Evolutionary conservation across 169 alveolate species (phyloP).

Genomic region (Perkinsus marinus): DNA sequence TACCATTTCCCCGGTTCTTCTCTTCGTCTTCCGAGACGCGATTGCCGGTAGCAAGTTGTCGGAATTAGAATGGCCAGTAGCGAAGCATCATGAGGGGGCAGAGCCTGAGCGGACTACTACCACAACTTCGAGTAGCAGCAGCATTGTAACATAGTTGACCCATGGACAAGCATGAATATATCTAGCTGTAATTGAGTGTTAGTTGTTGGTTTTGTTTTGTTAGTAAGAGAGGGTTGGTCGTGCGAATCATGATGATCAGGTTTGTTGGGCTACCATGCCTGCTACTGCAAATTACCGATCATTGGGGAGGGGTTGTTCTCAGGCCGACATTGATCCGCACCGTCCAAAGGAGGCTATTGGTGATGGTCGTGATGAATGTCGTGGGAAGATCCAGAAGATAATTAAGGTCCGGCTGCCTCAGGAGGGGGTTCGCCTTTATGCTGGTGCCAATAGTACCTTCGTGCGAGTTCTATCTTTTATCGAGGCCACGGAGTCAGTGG

Average conservation of each 20-base stretch:
- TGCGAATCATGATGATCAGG: not conserved
- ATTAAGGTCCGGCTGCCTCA: not conserved
- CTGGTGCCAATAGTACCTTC: not conserved
- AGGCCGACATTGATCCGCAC: too few relatives aligned
- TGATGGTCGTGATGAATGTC: too few relatives aligned
- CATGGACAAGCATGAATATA: not conserved
- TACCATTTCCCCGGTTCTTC: not conserved
- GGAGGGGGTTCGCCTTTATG: not conserved
- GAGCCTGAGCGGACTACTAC: not conserved
- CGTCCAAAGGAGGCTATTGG: too few relatives aligned
- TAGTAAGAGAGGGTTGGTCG: not conserved
- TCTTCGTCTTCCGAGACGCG: not conserved
- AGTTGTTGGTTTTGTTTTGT: not conserved
- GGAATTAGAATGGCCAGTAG: not conserved
- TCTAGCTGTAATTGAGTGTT: not conserved
- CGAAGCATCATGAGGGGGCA: not conserved
- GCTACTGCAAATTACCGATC: too few relatives aligned
- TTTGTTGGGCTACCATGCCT: not conserved
- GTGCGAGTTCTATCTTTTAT: not conserved
- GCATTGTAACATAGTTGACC: not conserved
- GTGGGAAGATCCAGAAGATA: too few relatives aligned
- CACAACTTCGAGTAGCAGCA: not conserved
- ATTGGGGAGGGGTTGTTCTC: too few relatives aligned
- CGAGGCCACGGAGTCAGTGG: not conserved
- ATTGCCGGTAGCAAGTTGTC: not conserved